phyloP scores from a whole-genome alignment of 2,329 filamentous ascomycete species.

The Diaporthe velutina region DNA sequence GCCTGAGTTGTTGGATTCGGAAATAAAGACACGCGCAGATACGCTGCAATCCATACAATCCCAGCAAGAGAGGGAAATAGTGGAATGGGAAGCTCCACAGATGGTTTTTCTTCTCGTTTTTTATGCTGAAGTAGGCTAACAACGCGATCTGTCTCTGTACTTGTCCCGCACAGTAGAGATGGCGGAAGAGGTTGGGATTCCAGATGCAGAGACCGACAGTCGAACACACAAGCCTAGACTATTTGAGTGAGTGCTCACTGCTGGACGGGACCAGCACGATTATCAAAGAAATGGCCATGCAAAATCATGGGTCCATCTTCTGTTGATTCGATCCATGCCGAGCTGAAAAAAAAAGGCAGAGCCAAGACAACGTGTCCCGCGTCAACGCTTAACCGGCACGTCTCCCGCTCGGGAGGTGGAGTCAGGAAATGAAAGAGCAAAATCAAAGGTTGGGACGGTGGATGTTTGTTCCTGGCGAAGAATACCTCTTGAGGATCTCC shows the following conservation, averaged over 20 bases:
- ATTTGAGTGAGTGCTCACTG: background rate
- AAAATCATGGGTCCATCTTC: background rate
- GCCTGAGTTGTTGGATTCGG: background rate
- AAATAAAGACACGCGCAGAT: constrained; percentile 6
- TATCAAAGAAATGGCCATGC: background rate
- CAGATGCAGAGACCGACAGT: background rate
- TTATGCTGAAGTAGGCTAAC: background rate
- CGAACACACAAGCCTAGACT: background rate
- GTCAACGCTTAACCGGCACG: constrained; percentile 11
- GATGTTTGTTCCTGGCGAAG: background rate
- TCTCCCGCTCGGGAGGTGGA: background rate
- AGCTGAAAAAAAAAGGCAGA: constrained; percentile 8
- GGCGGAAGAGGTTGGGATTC: background rate
- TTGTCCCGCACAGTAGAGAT: background rate
- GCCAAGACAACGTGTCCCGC: constrained; percentile 7
- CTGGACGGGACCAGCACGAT: background rate
- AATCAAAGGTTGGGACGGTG: background rate
- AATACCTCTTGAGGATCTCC: background rate
- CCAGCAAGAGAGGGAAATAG: background rate
- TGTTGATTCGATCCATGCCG: constrained; percentile 1
- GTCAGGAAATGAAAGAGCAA: constrained; percentile 1
- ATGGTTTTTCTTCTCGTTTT: background rate
- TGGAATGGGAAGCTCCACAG: background rate
- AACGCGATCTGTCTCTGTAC: background rate
- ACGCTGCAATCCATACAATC: constrained; percentile 1